These are phyloP conservation scores for Fusarium pilosicola DNA, from an alignment of 2,329 filamentous ascomycete genomes.

Conservation along the genomic window DNA sequence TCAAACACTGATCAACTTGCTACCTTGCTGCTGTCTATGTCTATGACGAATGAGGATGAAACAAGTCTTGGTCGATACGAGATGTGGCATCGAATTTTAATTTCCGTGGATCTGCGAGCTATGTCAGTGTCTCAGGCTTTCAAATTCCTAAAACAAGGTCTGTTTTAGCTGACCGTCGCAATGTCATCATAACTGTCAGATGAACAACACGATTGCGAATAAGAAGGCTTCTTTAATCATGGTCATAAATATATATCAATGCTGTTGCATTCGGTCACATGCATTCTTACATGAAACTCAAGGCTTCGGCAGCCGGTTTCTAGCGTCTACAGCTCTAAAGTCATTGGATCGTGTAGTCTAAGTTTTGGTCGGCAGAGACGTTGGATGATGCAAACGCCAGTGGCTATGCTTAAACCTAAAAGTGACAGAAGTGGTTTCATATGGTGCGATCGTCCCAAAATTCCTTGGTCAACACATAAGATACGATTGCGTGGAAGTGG, in stretches of 20 bases:
- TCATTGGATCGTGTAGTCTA: slow-evolving; percentile 3
- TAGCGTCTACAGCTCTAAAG: not conserved
- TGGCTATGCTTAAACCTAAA: not conserved
- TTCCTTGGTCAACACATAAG: slow-evolving; percentile 2
- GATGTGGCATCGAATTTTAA: slow-evolving; percentile 20
- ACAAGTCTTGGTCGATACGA: slow-evolving; percentile 9
- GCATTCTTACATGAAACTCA: slow-evolving; percentile 9
- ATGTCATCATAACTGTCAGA: slow-evolving; percentile 12
- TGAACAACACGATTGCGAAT: slow-evolving; percentile 9
- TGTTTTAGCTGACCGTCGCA: not conserved
- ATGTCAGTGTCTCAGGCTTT: slow-evolving; percentile 16
- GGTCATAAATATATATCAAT: not conserved
- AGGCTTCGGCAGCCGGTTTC: slow-evolving; percentile 5
- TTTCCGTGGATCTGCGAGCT: not conserved
- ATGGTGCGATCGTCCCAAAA: not conserved
- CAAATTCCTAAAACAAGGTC: not conserved
- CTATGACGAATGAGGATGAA: slow-evolving; percentile 28
- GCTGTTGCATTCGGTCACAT: not conserved
- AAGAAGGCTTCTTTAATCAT: not conserved
- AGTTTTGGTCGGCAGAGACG: not conserved
- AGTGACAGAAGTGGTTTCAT: slow-evolving; percentile 10
- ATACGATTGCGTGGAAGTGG: not conserved
- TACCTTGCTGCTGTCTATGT: not conserved
- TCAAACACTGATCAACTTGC: not conserved
- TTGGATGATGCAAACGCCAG: slow-evolving; percentile 3